phyloP scores from a whole-genome alignment of 306 rosid genomes.

The Crataegus laevigata region DNA sequence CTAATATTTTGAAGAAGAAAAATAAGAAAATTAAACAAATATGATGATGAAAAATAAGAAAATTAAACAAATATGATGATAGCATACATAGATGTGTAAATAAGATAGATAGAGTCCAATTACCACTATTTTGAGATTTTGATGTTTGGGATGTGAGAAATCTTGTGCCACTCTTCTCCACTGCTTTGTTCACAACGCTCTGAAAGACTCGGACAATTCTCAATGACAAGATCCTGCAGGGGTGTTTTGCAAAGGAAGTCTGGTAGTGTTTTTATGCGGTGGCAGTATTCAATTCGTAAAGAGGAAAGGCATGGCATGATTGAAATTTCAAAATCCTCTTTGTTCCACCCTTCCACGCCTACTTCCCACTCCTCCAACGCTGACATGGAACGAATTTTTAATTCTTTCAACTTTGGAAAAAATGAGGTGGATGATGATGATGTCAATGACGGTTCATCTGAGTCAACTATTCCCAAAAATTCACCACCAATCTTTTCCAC shows the following conservation, averaged over 20 bases:
- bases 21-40: too few relatives aligned
- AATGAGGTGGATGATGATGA: not conserved
- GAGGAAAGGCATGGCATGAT: not conserved
- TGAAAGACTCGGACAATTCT: rapidly evolving
- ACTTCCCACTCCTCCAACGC: not conserved
- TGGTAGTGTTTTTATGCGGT: not conserved
- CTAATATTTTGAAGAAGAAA: too few relatives aligned
- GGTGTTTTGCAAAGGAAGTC: not conserved
- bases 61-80: too few relatives aligned
- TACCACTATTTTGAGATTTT: too few relatives aligned
- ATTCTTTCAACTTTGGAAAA: conserved; percentile 1
- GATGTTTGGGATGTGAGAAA: not conserved
- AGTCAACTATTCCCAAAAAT: too few relatives aligned
- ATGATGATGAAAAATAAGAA: too few relatives aligned
- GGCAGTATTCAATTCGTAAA: rapidly evolving
- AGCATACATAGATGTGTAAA: too few relatives aligned
- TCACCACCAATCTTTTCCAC: too few relatives aligned
- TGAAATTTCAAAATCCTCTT: not conserved
- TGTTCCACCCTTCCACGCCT: not conserved
- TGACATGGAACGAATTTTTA: rapidly evolving
- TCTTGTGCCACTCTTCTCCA: not conserved
- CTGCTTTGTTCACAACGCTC: rapidly evolving
- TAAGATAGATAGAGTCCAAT: too few relatives aligned
- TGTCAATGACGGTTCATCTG: not conserved
- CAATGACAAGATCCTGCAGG: rapidly evolving